Base-by-base conservation (phyloP, 345 rosid species). In the Eutrema heterophyllum region DNA sequence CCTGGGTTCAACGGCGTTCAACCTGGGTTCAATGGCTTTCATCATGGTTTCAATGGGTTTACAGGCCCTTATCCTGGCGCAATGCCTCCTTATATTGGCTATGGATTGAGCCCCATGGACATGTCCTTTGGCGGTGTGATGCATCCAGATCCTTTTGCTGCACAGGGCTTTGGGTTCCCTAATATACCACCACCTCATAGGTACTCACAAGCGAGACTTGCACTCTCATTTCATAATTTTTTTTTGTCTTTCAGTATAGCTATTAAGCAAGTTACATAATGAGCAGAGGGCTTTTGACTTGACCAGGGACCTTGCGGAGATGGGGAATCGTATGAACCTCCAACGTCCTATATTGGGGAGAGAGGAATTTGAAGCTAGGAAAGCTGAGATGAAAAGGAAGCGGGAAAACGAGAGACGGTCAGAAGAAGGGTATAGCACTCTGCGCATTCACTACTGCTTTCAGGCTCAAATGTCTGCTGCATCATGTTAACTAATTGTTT, bases 351-450 rank as follows among this genome's bases (percentile, higher is more conserved):
- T 87, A 35, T 83, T 92, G 99, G 91, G 99, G 81, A 86, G 97
- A 76, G 97, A 92, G 65, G 97, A 95, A 75, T 92, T 95, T 79
- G 94, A 89, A 82, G 96, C 97, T 21, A 83, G 88, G 80, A 89
- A 95, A 87, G 96, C 98, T 74, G 91, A 86, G 79, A 67, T 92
- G 80, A 86, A 89, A 86, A 84, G 96, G 81, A 88, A 86, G 68
- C 92, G 90, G 74, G 98, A 95, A 75, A 87, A 72, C 50, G 97
- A 88, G 85, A 87, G 86, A 63, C 84, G 81, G 30, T 84, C 80
- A 78, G 90, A 88, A 78, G 90, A 88, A 80, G 84, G 98, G 99
- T 95, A 83, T 8, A 13, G 5, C 49, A 49, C 5, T 21, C 45
- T 63, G 0, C 32, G 3, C 57, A 41, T 33, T 45, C 39, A 18